A percentile compares a stretch with the other conserved stretches of the same genome.
Conservation (phyloP, 2,329 filamentous ascomycete species). For the Madurella fahalii region DNA sequence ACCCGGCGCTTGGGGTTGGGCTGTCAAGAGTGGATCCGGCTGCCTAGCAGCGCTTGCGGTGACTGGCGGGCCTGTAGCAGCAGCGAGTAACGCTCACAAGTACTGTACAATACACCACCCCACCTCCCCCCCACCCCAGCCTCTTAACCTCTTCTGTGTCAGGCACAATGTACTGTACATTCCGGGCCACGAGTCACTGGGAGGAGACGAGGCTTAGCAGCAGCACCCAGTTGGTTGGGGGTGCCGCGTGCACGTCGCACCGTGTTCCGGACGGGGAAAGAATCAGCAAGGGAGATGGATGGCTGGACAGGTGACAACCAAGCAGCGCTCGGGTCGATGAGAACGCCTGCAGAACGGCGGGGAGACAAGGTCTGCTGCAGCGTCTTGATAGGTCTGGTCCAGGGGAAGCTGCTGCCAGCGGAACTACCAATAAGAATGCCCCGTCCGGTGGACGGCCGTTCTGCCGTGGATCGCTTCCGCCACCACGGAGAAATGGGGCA, state of each 20-base stretch:
- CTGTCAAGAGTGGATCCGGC: slow-evolving; percentile 19
- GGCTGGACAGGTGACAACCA: slow-evolving; percentile 11
- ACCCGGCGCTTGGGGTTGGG: slow-evolving; percentile 26
- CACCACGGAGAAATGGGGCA: not conserved
- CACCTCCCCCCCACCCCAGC: slow-evolving; percentile 6
- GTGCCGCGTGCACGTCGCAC: slow-evolving; percentile 19
- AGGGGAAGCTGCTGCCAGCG: too few relatives aligned
- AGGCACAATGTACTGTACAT: not conserved
- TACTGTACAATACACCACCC: not conserved
- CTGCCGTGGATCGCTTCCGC: not conserved
- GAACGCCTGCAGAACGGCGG: slow-evolving; percentile 1
- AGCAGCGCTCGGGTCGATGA: not conserved
- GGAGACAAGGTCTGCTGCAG: not conserved
- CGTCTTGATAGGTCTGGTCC: too few relatives aligned
- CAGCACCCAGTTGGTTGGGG: slow-evolving; percentile 31
- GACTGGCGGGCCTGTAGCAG: slow-evolving; percentile 21
- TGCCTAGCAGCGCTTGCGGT: slow-evolving; percentile 13
- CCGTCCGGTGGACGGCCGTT: not conserved
- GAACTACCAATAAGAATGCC: too few relatives aligned
- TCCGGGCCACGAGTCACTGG: slow-evolving; percentile 5
- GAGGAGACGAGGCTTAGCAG: slow-evolving; percentile 27
- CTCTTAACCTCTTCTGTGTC: slow-evolving; percentile 10
- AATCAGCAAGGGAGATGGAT: not conserved
- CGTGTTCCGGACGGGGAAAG: slow-evolving; percentile 9
- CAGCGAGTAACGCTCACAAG: slow-evolving; percentile 20